These are phyloP conservation scores for Exidia glandulosa DNA, from an alignment of 768 basidiomycete species.

Conservation along the genomic window DNA sequence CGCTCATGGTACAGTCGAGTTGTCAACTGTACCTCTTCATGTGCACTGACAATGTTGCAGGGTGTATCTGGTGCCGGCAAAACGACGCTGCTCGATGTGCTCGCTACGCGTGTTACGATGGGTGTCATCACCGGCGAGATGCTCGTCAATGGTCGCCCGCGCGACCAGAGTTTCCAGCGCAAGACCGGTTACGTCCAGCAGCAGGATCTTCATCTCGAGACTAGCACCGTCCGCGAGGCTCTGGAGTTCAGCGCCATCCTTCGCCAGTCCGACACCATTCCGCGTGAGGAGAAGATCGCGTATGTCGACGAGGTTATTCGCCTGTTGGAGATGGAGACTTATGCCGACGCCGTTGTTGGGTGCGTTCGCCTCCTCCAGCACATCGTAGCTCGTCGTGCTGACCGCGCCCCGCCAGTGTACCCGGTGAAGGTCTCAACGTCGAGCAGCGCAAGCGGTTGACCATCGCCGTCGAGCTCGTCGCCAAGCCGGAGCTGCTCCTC, in stretches of 20 bases:
- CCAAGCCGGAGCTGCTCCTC: slow-evolving; percentile 61
- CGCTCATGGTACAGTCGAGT: slow-evolving; percentile 58
- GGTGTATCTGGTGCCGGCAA: not conserved
- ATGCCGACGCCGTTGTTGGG: slow-evolving; percentile 34
- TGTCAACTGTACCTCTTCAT: slow-evolving; percentile 15
- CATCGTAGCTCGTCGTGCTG: slow-evolving; percentile 4
- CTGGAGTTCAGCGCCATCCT: slow-evolving; percentile 36
- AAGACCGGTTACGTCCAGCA: slow-evolving; percentile 34
- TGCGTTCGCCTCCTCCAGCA: slow-evolving; percentile 11
- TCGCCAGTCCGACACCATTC: slow-evolving; percentile 30
- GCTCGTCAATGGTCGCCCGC: slow-evolving; percentile 21
- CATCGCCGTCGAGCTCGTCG: slow-evolving; percentile 44
- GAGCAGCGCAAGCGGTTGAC: slow-evolving; percentile 37
- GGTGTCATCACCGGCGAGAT: slow-evolving; percentile 30
- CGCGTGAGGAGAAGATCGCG: slow-evolving; percentile 31
- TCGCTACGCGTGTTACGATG: slow-evolving; percentile 27
- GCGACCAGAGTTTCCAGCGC: slow-evolving; percentile 19
- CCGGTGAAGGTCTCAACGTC: slow-evolving; percentile 18
- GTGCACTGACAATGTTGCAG: slow-evolving; percentile 8
- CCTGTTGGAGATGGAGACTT: slow-evolving; percentile 35
- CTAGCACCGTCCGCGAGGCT: slow-evolving; percentile 38
- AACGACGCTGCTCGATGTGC: slow-evolving; percentile 18
- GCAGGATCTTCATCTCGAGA: slow-evolving; percentile 35
- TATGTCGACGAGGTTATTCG: slow-evolving; percentile 38
- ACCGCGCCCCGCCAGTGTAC: slow-evolving; percentile 13